These are phyloP conservation scores for Coemansia sp. DNA, from an alignment of 192 early-diverging fungal species.

Conservation along the genomic window DNA sequence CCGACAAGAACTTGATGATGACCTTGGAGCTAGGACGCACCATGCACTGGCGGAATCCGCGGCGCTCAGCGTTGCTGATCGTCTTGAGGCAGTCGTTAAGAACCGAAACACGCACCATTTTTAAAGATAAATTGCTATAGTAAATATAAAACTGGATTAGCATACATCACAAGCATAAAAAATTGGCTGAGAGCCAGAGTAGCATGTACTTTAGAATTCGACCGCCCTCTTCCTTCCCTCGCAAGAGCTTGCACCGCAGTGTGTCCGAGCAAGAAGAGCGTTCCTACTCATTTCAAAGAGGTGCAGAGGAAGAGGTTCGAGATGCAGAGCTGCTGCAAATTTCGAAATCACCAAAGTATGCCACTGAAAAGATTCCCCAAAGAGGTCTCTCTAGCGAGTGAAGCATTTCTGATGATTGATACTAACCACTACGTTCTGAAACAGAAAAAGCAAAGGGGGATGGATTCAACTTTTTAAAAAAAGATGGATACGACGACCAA, in stretches of 20 bases:
- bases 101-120: constrained; percentile 98
- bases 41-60: constrained; percentile 96
- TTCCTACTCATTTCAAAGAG: not conserved
- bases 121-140: constrained; percentile 14
- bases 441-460: not conserved
- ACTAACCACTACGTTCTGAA: not conserved
- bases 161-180: no score
- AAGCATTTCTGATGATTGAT: constrained; percentile 1
- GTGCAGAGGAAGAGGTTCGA: not conserved
- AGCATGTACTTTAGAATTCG: no score
- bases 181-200: no score
- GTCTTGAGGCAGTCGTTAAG: constrained; percentile 96
- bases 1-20: constrained; percentile 97
- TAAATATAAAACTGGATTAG: no score
- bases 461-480: constrained; percentile 2
- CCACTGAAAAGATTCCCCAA: not conserved
- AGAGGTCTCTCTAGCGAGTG: not conserved
- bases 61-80: constrained; percentile 99
- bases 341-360: constrained; percentile 1
- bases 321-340: not conserved
- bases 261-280: not conserved
- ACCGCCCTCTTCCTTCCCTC: no score
- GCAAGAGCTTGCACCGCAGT: no score
- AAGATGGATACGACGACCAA: constrained; percentile 2
- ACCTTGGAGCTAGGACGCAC: constrained; percentile 98